phyloP scores from a whole-genome alignment of 1,139 yeast genomes.

The Wickerhamiella infanticola region DNA sequence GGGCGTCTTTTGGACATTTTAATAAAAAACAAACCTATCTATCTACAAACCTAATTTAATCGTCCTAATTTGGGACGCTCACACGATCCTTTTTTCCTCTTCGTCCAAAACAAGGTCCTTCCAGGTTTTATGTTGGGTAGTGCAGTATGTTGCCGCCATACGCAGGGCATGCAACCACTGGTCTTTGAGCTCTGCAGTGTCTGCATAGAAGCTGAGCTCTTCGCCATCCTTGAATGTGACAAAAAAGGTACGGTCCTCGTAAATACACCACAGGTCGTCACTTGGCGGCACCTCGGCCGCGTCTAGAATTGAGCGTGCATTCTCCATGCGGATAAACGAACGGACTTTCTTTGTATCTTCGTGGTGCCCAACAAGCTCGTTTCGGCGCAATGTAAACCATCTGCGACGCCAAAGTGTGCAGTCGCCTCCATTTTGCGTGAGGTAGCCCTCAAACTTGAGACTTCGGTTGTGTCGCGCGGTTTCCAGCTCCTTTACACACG shows the following conservation, averaged over 20 bases:
- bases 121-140: slow-evolving; percentile 20
- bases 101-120: slow-evolving; percentile 20
- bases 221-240: slow-evolving; percentile 50
- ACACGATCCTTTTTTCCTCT: background rate
- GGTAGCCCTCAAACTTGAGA: slow-evolving; percentile 36
- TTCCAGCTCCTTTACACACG: slow-evolving; percentile 17
- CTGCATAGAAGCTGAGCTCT: slow-evolving; percentile 53
- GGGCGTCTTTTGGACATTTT: too few species aligned
- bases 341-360: slow-evolving; percentile 47
- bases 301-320: slow-evolving; percentile 38
- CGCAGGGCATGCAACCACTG: slow-evolving; percentile 35
- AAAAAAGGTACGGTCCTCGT: slow-evolving; percentile 33
- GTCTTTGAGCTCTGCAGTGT: slow-evolving; percentile 35
- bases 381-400: slow-evolving; percentile 44
- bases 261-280: slow-evolving; percentile 21
- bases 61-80: too few species aligned
- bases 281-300: slow-evolving; percentile 15
- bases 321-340: slow-evolving; percentile 47
- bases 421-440: slow-evolving; percentile 73
- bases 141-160: slow-evolving; percentile 17
- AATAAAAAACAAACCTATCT: too few species aligned
- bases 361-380: slow-evolving; percentile 47
- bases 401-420: slow-evolving; percentile 51
- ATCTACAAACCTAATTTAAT: too few species aligned
- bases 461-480: slow-evolving; percentile 15